Evolutionary conservation across 1,139 yeast genomes (phyloP).

Genomic region (Meyerozyma carpophila): DNA sequence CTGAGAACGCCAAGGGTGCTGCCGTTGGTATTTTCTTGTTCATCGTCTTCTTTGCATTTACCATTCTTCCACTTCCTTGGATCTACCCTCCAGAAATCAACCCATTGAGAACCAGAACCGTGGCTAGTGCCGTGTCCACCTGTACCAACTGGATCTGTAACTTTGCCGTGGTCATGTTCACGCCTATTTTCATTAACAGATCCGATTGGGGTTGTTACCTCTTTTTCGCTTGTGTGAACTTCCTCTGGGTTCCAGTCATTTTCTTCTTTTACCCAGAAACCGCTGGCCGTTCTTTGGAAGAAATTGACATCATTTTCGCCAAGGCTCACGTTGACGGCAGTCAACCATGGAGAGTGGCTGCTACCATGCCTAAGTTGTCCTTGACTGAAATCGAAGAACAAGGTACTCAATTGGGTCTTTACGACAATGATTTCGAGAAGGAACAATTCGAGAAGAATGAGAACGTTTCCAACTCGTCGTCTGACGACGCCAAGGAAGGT

Average conservation of each 20-base stretch:
- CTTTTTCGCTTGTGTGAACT: constrained; percentile 38
- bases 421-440: constrained; percentile 37
- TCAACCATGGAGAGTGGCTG: constrained; percentile 49
- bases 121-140: constrained; percentile 47
- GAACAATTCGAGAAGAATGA: constrained; percentile 29
- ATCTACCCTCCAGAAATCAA: constrained; percentile 60
- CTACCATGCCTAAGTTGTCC: constrained; percentile 43
- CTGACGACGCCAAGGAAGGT: background rate
- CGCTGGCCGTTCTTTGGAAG: constrained; percentile 44
- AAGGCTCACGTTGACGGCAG: constrained; percentile 42
- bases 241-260: constrained; percentile 33
- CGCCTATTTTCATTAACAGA: constrained; percentile 36
- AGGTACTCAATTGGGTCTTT: constrained; percentile 44
- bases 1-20: constrained; percentile 40
- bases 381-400: constrained; percentile 43
- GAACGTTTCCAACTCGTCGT: constrained; percentile 19
- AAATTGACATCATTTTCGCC: constrained; percentile 42
- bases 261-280: constrained; percentile 47
- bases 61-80: constrained; percentile 55
- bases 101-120: constrained; percentile 57
- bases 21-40: constrained; percentile 51
- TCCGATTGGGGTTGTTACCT: constrained; percentile 41
- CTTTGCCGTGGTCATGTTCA: constrained; percentile 45
- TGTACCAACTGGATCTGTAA: constrained; percentile 45
- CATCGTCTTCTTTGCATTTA: constrained; percentile 50